These are phyloP conservation scores for Alternaria sp. DNA, from an alignment of 2,329 filamentous ascomycete species.

Conservation along the genomic window DNA sequence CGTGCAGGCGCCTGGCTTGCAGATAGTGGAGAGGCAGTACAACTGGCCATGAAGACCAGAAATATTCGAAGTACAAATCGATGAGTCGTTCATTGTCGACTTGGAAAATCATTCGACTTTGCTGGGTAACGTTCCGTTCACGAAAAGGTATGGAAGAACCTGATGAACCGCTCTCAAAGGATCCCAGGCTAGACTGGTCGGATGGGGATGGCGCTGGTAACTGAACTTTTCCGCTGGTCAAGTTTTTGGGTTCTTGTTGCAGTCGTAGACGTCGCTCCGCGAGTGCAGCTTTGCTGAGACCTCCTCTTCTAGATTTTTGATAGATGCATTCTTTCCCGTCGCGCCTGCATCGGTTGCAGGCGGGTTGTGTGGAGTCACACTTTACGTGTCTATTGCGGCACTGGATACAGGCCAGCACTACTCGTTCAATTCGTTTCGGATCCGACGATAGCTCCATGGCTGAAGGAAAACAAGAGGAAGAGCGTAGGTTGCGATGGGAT, in stretches of 20 bases:
- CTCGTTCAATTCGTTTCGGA: conserved; percentile 34
- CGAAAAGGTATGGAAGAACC: conserved; percentile 1
- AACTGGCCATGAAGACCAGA: conserved; percentile 61
- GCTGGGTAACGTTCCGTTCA: conserved; percentile 3
- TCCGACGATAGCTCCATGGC: conserved; percentile 27
- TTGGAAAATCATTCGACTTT: conserved; percentile 28
- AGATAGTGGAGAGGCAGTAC: conserved; percentile 56
- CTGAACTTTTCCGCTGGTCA: background rate
- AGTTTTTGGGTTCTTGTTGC: conserved; percentile 33
- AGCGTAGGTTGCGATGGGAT: background rate
- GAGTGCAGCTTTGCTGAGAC: conserved; percentile 42
- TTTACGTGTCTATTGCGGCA: conserved; percentile 44
- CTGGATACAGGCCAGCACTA: conserved; percentile 41
- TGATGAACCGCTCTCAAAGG: background rate
- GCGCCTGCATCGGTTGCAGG: conserved; percentile 38
- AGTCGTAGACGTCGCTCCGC: conserved; percentile 34
- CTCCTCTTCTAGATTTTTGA: conserved; percentile 42
- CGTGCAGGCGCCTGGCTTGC: conserved; percentile 26
- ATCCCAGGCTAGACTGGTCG: background rate
- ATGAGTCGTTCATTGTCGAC: conserved; percentile 36
- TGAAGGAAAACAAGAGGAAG: background rate
- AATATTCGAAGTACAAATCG: conserved; percentile 51
- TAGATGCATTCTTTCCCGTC: conserved; percentile 44
- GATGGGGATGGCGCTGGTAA: background rate
- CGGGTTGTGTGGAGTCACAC: conserved; percentile 41